These are phyloP conservation scores for Phytophthora quininea DNA, from an alignment of 352 stramenopile species.

Conservation along the genomic window DNA sequence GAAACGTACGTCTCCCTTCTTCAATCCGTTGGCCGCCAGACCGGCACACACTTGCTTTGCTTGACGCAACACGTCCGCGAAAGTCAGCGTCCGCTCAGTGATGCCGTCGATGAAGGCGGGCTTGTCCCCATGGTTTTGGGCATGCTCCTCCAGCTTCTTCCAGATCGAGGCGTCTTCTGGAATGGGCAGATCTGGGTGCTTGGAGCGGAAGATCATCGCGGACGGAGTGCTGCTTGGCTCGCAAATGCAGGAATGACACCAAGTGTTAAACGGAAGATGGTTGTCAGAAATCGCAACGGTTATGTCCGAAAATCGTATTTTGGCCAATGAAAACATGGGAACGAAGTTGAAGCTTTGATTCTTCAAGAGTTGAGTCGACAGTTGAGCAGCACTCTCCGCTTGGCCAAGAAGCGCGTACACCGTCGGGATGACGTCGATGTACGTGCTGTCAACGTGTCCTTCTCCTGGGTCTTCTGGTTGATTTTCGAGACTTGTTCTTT, in stretches of 20 bases:
- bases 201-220: slow-evolving; percentile 54
- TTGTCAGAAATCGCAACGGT: slow-evolving; percentile 3
- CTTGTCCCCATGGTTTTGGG: slow-evolving; percentile 25
- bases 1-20: slow-evolving; percentile 52
- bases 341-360: slow-evolving; percentile 21
- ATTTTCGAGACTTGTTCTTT: background rate
- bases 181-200: slow-evolving; percentile 28
- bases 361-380: background rate
- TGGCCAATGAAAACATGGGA: slow-evolving; percentile 5
- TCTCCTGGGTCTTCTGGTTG: too few species aligned
- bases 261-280: slow-evolving; percentile 20
- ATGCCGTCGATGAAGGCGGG: slow-evolving; percentile 53
- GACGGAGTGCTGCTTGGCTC: background rate
- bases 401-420: too few species aligned
- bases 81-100: slow-evolving; percentile 47
- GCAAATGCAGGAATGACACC: slow-evolving; percentile 36
- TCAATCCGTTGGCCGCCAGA: slow-evolving; percentile 48
- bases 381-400: too few species aligned
- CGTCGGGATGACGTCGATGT: too few species aligned
- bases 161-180: slow-evolving; percentile 49
- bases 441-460: too few species aligned
- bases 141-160: slow-evolving; percentile 46
- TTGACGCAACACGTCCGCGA: slow-evolving; percentile 37
- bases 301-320: background rate
- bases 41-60: slow-evolving; percentile 37